Evolutionary conservation across 1,284 basidiomycete species (phyloP).

Genomic region (Malassezia vespertilionis): DNA sequence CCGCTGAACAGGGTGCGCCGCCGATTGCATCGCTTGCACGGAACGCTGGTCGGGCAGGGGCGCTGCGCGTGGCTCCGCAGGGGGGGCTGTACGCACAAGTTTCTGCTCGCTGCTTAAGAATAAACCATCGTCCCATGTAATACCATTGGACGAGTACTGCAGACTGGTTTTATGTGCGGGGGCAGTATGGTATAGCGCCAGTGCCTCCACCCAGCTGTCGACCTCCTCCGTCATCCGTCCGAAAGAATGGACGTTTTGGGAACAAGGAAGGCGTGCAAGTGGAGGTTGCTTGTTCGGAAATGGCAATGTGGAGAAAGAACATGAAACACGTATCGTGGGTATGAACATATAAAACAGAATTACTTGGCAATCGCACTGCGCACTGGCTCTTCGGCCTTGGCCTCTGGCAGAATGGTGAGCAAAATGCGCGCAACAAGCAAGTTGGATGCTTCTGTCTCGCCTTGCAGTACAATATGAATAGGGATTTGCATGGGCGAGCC

Average conservation of each 20-base stretch:
- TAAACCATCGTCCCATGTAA: no score
- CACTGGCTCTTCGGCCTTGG: not conserved
- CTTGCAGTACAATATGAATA: constrained; percentile 10
- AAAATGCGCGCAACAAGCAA: constrained; percentile 14
- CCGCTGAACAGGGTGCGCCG: no score
- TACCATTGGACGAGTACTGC: no score
- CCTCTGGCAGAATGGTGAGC: constrained; percentile 9
- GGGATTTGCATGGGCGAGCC: constrained; percentile 16
- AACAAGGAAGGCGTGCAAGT: not conserved
- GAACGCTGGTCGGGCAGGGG: no score
- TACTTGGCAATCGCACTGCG: not conserved
- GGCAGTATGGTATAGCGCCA: not conserved
- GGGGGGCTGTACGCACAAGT: no score
- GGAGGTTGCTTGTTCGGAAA: not conserved
- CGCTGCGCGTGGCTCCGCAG: no score
- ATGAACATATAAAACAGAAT: no score
- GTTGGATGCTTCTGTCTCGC: not conserved
- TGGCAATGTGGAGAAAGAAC: not conserved
- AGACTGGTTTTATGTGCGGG: not conserved
- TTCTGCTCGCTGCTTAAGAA: no score
- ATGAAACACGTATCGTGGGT: not conserved
- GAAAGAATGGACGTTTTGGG: no score
- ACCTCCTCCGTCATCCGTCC: not conserved
- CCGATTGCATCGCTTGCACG: no score
- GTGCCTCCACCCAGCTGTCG: constrained; percentile 5